Evolutionary conservation across 2,329 filamentous ascomycete genomes (phyloP), one percentile per base, ranked within the genome.

Genomic region (Fonsecaea pedrosoi): DNA sequence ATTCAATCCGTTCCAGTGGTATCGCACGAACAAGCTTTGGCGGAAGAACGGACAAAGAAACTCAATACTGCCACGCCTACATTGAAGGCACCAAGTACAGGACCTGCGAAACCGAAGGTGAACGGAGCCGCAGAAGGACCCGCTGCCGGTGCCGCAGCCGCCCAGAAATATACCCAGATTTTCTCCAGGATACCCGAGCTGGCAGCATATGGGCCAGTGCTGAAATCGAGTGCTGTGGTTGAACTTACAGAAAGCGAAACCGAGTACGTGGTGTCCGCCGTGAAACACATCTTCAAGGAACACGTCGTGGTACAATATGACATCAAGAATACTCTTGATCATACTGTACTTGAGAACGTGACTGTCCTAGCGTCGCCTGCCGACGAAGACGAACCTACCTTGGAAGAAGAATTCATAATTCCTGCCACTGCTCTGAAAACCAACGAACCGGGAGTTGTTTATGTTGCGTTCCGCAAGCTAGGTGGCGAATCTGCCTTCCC

Each of bases 271-370:
- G 95, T 99, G 68, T 89, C 87, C 40, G 89, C 95, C 25, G 87
- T 97, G 80, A 99, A 99, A 84, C 95, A 99, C 78, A 89, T 99
- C 75, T 99, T 97, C 89, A 96, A 96, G 82, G 92, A 97, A 78
- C 92, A 98, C 76, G 84, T 99, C 75, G 94, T 99, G 38, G 83
- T 99, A 62, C 95, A 99, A 77, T 99, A 95, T 79, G 92, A 98
- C 77, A 89, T 99, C 78, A 98, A 96, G 85, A 99, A 99, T 83
- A 99, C 95, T 2, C 85, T 99, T 10, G 90, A 92, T 12, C 92
- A 94, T 68, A 96, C 93, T 15, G 87, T 99, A 34, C 85, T 98
- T 38, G 92, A 97, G 77, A 92, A 96, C 69, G 92, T 96, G 15
- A 92, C 92, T 0, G 88, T 97, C 45, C 86, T 94, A 18, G 91